A percentile compares a stretch with the other conserved stretches of the same genome.
phyloP scores from a whole-genome alignment of 2,329 filamentous ascomycete genomes.

The Sporothrix mexicana region DNA sequence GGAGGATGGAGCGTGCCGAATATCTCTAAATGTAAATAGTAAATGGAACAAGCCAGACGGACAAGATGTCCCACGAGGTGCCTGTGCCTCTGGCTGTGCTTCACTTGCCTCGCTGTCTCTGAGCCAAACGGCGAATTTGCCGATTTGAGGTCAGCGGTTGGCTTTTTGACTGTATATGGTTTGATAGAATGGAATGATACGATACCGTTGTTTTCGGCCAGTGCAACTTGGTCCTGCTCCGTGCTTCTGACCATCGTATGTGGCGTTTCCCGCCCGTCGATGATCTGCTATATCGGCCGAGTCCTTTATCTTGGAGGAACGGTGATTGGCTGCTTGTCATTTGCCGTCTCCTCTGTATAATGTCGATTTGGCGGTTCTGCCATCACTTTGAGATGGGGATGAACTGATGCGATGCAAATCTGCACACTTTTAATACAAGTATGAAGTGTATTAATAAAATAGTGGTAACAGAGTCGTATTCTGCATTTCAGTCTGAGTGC shows the following conservation, averaged over 20 bases:
- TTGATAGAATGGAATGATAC: background rate
- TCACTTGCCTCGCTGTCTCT: background rate
- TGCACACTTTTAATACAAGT: no score
- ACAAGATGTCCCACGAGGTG: background rate
- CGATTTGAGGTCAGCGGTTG: slow-evolving; percentile 7
- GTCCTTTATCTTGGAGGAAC: background rate
- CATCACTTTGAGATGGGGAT: no score
- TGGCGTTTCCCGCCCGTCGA: background rate
- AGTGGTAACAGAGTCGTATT: no score
- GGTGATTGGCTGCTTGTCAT: background rate
- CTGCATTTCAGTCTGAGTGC: no score
- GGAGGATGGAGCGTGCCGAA: slow-evolving; percentile 13
- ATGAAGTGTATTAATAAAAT: no score
- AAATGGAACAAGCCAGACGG: background rate
- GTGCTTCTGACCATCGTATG: background rate
- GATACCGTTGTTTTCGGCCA: background rate
- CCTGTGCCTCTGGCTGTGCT: background rate
- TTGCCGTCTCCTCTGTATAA: no score
- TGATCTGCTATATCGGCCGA: background rate
- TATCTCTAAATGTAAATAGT: background rate
- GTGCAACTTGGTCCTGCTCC: background rate
- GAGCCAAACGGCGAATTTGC: background rate
- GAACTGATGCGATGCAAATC: no score
- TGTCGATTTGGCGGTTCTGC: no score
- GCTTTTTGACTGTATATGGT: slow-evolving; percentile 7